These are phyloP conservation scores for Colletotrichum godetiae DNA, from an alignment of 2,329 filamentous ascomycete species.

Conservation along the genomic window DNA sequence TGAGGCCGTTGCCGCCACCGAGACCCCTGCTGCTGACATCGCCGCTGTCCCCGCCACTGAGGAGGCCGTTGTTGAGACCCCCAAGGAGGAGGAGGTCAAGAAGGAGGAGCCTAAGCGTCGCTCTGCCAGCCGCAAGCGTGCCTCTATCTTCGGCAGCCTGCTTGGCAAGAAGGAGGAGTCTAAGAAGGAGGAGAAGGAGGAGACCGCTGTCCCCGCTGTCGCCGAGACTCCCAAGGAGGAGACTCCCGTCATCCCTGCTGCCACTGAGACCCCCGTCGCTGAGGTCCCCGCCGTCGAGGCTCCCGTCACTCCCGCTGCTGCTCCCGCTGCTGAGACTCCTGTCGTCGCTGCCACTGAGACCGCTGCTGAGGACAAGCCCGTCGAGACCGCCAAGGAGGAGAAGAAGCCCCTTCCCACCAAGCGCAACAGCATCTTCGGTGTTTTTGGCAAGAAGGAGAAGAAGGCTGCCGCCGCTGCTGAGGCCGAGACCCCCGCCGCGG, in stretches of 20 bases:
- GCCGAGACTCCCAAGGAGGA: slow-evolving; percentile 44
- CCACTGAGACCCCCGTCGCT: slow-evolving; percentile 48
- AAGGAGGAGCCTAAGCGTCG: slow-evolving; percentile 71
- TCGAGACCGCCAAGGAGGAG: slow-evolving; percentile 45
- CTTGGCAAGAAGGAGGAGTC: slow-evolving; percentile 66
- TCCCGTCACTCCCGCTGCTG: slow-evolving; percentile 38
- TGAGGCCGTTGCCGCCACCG: slow-evolving; percentile 46
- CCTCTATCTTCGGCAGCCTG: slow-evolving; percentile 71
- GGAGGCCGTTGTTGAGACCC: slow-evolving; percentile 48
- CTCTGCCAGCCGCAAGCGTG: slow-evolving; percentile 73
- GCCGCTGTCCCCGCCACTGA: slow-evolving; percentile 42
- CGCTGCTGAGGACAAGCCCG: slow-evolving; percentile 51
- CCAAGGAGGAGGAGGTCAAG: slow-evolving; percentile 56
- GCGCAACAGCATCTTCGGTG: slow-evolving; percentile 68
- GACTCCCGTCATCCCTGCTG: slow-evolving; percentile 42
- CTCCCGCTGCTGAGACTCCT: slow-evolving; percentile 45
- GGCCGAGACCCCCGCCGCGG: slow-evolving; percentile 53
- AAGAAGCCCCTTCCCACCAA: slow-evolving; percentile 62
- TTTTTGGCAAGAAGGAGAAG: slow-evolving; percentile 68
- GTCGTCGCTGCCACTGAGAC: slow-evolving; percentile 43
- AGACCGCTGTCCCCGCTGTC: slow-evolving; percentile 47
- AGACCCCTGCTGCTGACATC: slow-evolving; percentile 42
- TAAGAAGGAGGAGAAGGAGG: slow-evolving; percentile 57
- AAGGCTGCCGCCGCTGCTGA: slow-evolving; percentile 66
- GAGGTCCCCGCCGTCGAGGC: slow-evolving; percentile 46